phyloP scores from a whole-genome alignment of 768 basidiomycete genomes.

The Lenzites betulinus region DNA sequence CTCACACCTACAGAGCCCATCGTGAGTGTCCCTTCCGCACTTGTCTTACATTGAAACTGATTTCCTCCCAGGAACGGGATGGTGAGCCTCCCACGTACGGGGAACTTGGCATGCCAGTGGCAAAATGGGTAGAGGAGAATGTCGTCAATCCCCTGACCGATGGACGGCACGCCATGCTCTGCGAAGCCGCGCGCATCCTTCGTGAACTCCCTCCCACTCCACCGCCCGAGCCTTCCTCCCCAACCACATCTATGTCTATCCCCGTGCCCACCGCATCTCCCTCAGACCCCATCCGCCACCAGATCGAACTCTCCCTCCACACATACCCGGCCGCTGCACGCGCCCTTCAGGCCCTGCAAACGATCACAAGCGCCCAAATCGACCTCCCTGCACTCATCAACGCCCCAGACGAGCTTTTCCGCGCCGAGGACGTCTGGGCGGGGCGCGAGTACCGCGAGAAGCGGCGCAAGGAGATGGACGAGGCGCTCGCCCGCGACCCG shows the following conservation, averaged over 20 bases:
- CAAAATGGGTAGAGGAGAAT: slow-evolving; percentile 43
- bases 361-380: slow-evolving; percentile 29
- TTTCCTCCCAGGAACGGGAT: slow-evolving; percentile 4
- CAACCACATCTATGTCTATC: not conserved
- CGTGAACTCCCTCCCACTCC: slow-evolving; percentile 16
- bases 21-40: slow-evolving; percentile 12
- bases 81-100: slow-evolving; percentile 18
- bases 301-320: slow-evolving; percentile 22
- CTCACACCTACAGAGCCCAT: slow-evolving; percentile 36
- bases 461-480: slow-evolving; percentile 30
- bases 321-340: slow-evolving; percentile 23
- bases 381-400: slow-evolving; percentile 48
- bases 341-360: slow-evolving; percentile 22
- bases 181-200: slow-evolving; percentile 28
- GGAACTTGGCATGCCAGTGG: slow-evolving; percentile 38
- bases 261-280: not conserved
- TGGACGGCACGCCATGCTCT: slow-evolving; percentile 41
- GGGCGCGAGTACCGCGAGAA: slow-evolving; percentile 37
- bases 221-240: not conserved
- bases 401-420: slow-evolving; percentile 43
- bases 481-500: slow-evolving; percentile 36
- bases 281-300: slow-evolving; percentile 18
- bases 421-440: slow-evolving; percentile 39
- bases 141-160: slow-evolving; percentile 44
- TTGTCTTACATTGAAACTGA: not conserved